Evolutionary conservation across 2,329 filamentous ascomycete genomes (phyloP).

Genomic region (Myotisia sp.): DNA sequence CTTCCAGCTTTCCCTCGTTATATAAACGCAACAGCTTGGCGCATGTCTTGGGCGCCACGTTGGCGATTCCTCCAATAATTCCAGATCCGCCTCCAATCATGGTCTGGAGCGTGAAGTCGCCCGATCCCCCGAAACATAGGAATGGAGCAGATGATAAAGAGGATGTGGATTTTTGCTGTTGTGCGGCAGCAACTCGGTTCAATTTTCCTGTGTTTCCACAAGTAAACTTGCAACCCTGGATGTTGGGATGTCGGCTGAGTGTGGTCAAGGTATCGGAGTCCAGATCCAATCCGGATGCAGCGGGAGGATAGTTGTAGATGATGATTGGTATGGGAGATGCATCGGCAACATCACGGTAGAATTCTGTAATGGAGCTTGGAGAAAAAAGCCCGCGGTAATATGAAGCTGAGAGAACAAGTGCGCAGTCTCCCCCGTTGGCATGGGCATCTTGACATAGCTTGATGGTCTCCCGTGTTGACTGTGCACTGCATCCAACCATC

Average conservation of each 20-base stretch:
- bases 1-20: conserved; percentile 42
- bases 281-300: conserved; percentile 75
- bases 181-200: conserved; percentile 46
- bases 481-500: conserved; percentile 68
- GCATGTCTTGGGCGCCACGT: conserved; percentile 54
- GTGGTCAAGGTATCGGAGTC: conserved; percentile 75
- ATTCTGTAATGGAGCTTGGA: conserved; percentile 57
- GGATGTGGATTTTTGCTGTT: conserved; percentile 1
- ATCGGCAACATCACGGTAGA: conserved; percentile 63
- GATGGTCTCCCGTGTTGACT: conserved; percentile 68
- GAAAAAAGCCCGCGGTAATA: conserved; percentile 71
- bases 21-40: conserved; percentile 47
- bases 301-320: conserved; percentile 83
- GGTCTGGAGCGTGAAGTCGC: conserved; percentile 60
- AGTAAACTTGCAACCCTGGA: conserved; percentile 81
- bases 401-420: conserved; percentile 62
- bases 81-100: conserved; percentile 56
- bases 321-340: conserved; percentile 61
- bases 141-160: conserved; percentile 28
- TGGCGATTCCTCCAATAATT: conserved; percentile 57
- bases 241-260: conserved; percentile 66
- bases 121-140: conserved; percentile 57
- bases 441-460: conserved; percentile 54
- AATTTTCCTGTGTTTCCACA: conserved; percentile 84
- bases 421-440: conserved; percentile 62